Percentiles rank a stretch among this genome's conserved stretches.
Conservation (phyloP, 2,329 filamentous ascomycete genomes). For the Aspergillus chevalieri region DNA sequence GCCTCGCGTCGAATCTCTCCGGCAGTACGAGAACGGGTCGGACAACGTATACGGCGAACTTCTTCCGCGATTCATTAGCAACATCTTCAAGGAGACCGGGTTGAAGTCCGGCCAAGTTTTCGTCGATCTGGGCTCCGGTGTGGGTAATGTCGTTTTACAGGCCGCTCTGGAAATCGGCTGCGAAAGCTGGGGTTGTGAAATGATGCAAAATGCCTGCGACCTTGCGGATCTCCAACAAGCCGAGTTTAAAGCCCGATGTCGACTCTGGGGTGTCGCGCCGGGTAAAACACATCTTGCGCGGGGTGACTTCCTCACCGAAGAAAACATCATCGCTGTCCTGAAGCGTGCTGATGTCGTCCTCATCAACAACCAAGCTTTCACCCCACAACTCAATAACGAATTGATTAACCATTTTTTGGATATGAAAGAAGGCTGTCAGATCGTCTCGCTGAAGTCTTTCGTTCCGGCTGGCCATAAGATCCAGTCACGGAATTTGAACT, state of each 20-base stretch:
- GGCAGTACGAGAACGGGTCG: slow-evolving; percentile 80
- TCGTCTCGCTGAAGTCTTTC: slow-evolving; percentile 89
- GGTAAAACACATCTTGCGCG: slow-evolving; percentile 73
- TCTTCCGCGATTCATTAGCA: slow-evolving; percentile 73
- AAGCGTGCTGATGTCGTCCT: slow-evolving; percentile 88
- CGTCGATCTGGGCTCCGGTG: slow-evolving; percentile 89
- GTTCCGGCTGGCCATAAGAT: slow-evolving; percentile 74
- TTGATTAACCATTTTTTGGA: slow-evolving; percentile 88
- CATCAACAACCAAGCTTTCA: slow-evolving; percentile 97
- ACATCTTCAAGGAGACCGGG: slow-evolving; percentile 70
- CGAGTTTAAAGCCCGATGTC: slow-evolving; percentile 79
- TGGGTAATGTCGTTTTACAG: slow-evolving; percentile 92
- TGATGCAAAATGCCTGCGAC: slow-evolving; percentile 84
- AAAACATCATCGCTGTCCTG: slow-evolving; percentile 64
- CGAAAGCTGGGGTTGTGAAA: slow-evolving; percentile 93
- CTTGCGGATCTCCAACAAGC: slow-evolving; percentile 72
- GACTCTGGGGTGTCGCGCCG: slow-evolving; percentile 78
- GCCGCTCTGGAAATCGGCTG: slow-evolving; percentile 89
- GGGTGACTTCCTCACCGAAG: slow-evolving; percentile 75
- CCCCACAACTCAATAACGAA: slow-evolving; percentile 74
- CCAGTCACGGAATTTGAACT: slow-evolving; percentile 66
- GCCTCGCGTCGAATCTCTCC: slow-evolving; percentile 74
- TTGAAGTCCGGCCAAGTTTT: slow-evolving; percentile 82
- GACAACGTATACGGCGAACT: slow-evolving; percentile 96
- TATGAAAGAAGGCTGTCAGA: slow-evolving; percentile 79